Base-by-base conservation (phyloP, 176 grass and related monocot genomes). In the Rhynchospora breviuscula region DNA sequence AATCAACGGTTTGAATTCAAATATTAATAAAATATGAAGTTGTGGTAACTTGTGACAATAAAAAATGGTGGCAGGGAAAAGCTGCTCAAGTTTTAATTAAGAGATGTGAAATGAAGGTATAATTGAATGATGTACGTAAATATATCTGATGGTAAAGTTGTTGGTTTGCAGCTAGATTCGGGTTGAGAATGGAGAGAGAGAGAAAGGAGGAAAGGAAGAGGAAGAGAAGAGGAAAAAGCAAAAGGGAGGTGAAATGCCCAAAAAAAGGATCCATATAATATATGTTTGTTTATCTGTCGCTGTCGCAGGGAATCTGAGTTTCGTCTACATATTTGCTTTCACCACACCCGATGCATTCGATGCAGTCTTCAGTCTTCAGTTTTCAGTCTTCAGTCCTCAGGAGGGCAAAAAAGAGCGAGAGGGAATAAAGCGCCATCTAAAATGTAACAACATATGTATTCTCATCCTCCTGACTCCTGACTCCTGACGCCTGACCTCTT, bases 221-320 rank as follows among this genome's bases (percentile, higher is more conserved):
- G 10, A 10, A 7, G 7, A 4, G 10, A 11, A 59, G 64, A 67
- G 7, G 60, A 25, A 67, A 35, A 67, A 71, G 67, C 40, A 71
- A 71, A 71, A 71, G 67, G 59, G 1, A 4, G 43, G 18, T 8
- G 15, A 33, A 31, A 18, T 59, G 57, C 17, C 57, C 57, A 19
- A 59, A 59, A 59, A 59, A 59, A n/a, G 5, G 17, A 59, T 59
- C 57, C 57, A 19, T 59, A 59, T 59, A 7, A 58, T 18, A 17
- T 58, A 58, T 52, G 23, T 23, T 3, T 63, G 87, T 87, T 84
- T 86, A 89, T 14, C 86, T 52, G 78, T 97, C 91, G 21, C 77
- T 88, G 84, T 93, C 89, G 17, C 14, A 81, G 88, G 89, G 94
- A 97, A 97, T 97, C 94, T 93, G 81, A 81, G 64, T 91, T 97